These are phyloP conservation scores for Calonectria ilicicola DNA, from an alignment of 2,329 filamentous ascomycete species.

Conservation along the genomic window DNA sequence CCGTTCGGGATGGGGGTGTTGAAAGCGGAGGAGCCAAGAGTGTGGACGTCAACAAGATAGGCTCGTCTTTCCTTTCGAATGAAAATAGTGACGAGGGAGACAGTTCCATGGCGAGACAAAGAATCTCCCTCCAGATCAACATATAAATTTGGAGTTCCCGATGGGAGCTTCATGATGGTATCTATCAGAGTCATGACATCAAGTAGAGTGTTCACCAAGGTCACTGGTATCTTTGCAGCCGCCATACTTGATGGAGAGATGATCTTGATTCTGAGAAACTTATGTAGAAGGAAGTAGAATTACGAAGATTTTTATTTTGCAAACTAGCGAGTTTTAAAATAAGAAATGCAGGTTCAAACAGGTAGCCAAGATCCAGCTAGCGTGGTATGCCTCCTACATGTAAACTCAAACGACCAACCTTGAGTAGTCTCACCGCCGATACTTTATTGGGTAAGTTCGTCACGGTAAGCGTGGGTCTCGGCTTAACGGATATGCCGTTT, in stretches of 20 bases:
- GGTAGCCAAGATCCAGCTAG: no score
- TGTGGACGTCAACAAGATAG: constrained; percentile 21
- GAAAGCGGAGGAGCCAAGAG: not conserved
- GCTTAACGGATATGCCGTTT: not conserved
- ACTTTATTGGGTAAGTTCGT: not conserved
- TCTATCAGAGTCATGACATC: not conserved
- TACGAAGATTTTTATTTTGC: not conserved
- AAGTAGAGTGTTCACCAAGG: not conserved
- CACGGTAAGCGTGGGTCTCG: not conserved
- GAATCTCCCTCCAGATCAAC: constrained; percentile 18
- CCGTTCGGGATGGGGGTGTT: not conserved
- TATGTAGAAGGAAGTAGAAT: not conserved
- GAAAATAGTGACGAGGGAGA: constrained; percentile 18
- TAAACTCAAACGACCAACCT: no score
- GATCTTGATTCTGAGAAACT: not conserved
- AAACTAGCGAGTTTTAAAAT: not conserved
- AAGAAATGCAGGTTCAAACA: not conserved
- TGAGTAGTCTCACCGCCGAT: not conserved
- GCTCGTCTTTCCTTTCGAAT: not conserved
- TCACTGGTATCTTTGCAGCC: not conserved
- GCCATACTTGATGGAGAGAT: not conserved
- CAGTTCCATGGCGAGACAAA: constrained; percentile 8
- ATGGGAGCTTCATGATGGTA: not conserved
- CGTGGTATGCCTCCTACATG: not conserved
- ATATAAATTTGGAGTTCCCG: not conserved